phyloP scores from a whole-genome alignment of 148 eudicot genomes.

The Camellia japonica region DNA sequence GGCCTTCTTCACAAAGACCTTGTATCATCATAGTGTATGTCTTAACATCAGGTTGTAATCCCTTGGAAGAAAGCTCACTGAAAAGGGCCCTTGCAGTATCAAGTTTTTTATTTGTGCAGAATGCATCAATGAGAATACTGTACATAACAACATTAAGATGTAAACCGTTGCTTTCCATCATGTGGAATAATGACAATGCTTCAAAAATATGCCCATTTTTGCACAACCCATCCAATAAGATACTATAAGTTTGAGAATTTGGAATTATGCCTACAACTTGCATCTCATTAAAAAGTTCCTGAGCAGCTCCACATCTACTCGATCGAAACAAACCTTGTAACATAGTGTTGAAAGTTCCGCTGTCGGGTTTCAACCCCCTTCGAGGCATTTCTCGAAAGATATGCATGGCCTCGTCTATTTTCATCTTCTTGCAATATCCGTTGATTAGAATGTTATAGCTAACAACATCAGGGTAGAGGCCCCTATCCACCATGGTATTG shows the following conservation, averaged over 20 bases:
- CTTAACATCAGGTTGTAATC: background rate
- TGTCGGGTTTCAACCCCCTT: constrained; percentile 10
- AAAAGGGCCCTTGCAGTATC: background rate
- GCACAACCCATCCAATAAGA: background rate
- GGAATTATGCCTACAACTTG: background rate
- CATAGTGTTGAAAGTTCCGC: constrained; percentile 1
- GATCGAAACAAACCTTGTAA: constrained; percentile 7
- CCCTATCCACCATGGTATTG: background rate
- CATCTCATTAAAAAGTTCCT: constrained; percentile 5
- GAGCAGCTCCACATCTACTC: background rate
- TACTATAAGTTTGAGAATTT: background rate
- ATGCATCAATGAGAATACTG: constrained; percentile 5
- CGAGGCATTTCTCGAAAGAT: background rate
- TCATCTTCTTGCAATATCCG: constrained; percentile 8
- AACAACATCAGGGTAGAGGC: background rate
- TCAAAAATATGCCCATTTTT: background rate
- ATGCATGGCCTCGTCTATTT: constrained; percentile 6
- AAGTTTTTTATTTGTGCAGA: background rate
- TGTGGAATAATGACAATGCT: background rate
- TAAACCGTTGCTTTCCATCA: background rate
- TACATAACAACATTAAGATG: background rate
- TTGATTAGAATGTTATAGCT: constrained; percentile 4
- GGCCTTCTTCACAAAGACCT: background rate
- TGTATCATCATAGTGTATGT: background rate
- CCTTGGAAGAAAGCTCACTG: background rate